Evolutionary conservation across 805 yeast species (phyloP), one percentile per base, ranked within the genome.

Genomic region (Candida mattraensis): DNA sequence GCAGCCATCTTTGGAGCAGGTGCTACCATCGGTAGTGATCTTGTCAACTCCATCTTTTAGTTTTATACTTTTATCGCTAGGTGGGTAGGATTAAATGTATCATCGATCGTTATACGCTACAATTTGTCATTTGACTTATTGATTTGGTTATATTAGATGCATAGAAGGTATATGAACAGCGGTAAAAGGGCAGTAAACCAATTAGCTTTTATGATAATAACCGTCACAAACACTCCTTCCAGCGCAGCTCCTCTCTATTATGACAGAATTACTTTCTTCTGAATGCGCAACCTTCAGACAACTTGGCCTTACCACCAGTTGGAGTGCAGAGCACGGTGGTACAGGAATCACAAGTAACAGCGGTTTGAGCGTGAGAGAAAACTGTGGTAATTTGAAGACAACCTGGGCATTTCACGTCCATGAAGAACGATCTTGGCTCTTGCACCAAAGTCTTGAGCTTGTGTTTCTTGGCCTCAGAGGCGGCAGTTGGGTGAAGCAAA

Each of bases 401-500:
- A 63, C 99, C 98, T 73, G 95, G 98, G 76, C 99, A 93, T 75
- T 91, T 93, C 61, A 93, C 99, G 69, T 93, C 99, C 96, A 93
- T 89, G 85, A 93, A 93, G 83, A 77, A 93, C 46, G 98, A 89
- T 83, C 98, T 87, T 74, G 99, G 99, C 51, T 85, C 69, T 72
- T 91, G 96, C 58, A 93, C 99, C 67, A 93, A 84, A 64, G 85
- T 81, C 88, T 91, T 93, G 67, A 89, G 80, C 78, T 93, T 93
- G 87, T 93, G 95, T 74, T 89, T 81, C 74, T 80, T 83, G 64
- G 88, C 89, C 83, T 93, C 99, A 60, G 96, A 69, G 68, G 91
- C 94, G 67, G 96, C 86, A 70, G 84, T 73, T 73, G 99, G 99
- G 94, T 93, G 85, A 69, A 93, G 81, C 73, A 89, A 84, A 82